Base-by-base conservation (phyloP, 306 rosid genomes). In the Chamaecrista fasciculata region DNA sequence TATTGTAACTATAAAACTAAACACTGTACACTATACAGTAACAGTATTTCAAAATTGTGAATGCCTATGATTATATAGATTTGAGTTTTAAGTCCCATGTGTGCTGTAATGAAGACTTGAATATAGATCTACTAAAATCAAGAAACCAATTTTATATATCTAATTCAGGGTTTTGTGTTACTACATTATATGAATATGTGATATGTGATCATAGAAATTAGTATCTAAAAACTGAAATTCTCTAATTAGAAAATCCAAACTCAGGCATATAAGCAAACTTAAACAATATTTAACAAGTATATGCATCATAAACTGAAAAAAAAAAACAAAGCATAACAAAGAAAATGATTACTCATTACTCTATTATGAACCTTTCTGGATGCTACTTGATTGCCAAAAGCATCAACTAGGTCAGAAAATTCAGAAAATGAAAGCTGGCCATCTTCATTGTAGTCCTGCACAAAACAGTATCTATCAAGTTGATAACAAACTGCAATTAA, bases 341-440 rank as follows among this genome's bases (percentile, higher is more conserved):
- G 0, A 40, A 76, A 71, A 49, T 43, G 64, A 55, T 20, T 28
- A 31, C 40, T 33, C 36, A n/a, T 29, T 2, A 5, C 34, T 58
- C 37, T 36, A 40, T 44, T 33, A 25, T 79, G 80, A 72, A 94
- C 98, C 98, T 90, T 93, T 65, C 50, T 44, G 16, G 75, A 84
- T 73, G 97, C 98, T 81, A 78, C 62, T 79, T 82, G 85, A 79
- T 94, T 94, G 34, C 98, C 97, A 78, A 94, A 94, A 77, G 98
- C 98, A 66, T 82, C 82, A 73, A 94, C 78, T 50, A 94, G 84
- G 44, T 76, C 87, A 52, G 90, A 90, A 85, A 94, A 94, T 75
- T 94, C 97, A 62, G 91, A 29, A 50, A 83, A 82, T 24, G 98
- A 94, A 67, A 94, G 97, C 78, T 49, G 73, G 37, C 97, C 98